These are phyloP conservation scores for Globisporangium radiosum DNA, from an alignment of 352 stramenopile genomes.

Conservation along the genomic window DNA sequence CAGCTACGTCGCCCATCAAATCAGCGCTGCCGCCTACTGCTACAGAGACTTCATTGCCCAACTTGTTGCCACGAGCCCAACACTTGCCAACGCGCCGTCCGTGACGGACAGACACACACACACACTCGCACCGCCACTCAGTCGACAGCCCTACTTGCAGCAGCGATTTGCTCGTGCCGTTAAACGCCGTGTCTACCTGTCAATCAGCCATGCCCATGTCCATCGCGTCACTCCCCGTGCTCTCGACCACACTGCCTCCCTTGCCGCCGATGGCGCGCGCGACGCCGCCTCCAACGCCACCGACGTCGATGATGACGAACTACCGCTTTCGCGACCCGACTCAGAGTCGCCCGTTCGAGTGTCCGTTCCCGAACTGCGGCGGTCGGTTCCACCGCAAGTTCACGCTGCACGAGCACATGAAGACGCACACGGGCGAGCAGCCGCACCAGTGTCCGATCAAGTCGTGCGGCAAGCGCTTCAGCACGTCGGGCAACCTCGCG, in stretches of 20 bases:
- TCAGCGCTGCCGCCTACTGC: too few species aligned
- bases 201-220: background rate
- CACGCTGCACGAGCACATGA: constrained; percentile 64
- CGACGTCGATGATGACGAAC: background rate
- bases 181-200: too few species aligned
- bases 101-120: too few species aligned
- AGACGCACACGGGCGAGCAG: constrained; percentile 74
- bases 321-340: constrained; percentile 4
- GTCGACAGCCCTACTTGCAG: too few species aligned
- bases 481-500: constrained; percentile 24
- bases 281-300: background rate
- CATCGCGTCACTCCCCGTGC: background rate
- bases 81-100: too few species aligned
- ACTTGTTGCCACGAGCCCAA: too few species aligned
- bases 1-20: too few species aligned
- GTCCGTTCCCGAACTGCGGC: constrained; percentile 17
- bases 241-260: background rate
- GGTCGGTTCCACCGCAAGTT: constrained; percentile 64
- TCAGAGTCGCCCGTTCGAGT: constrained; percentile 5
- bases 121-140: too few species aligned
- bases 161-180: too few species aligned
- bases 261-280: background rate
- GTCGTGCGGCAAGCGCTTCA: constrained; percentile 28
- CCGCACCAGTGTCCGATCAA: constrained; percentile 29
- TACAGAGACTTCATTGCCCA: too few species aligned